A percentile compares a stretch with the other conserved stretches of the same genome.
Conservation (phyloP, 2,329 filamentous ascomycete genomes). For the Monascus ruber region DNA sequence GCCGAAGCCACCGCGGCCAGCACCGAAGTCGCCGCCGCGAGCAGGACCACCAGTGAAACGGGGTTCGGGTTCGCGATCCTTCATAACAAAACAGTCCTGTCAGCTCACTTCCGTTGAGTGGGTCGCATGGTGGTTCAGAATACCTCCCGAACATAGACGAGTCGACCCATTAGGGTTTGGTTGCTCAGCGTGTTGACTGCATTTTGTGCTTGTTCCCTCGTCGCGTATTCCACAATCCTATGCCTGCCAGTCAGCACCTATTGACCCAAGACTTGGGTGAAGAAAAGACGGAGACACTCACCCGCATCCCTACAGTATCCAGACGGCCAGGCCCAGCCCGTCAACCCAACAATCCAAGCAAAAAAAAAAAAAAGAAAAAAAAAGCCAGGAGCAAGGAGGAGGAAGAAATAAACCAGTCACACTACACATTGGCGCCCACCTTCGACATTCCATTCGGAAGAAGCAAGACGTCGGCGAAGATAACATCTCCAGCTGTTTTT, state of each 20-base stretch:
- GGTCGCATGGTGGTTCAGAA: constrained; percentile 2
- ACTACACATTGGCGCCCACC: constrained; percentile 92
- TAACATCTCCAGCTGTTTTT: constrained; percentile 80
- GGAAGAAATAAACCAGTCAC: constrained; percentile 67
- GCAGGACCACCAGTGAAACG: constrained; percentile 73
- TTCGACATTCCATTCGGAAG: constrained; percentile 99
- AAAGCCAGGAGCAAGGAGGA: constrained; percentile 48
- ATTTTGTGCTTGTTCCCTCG: constrained; percentile 95
- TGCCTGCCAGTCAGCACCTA: constrained; percentile 17
- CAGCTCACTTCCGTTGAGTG: no score
- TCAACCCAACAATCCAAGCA: constrained; percentile 96
- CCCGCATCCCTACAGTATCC: constrained; percentile 99
- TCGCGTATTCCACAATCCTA: constrained; percentile 99
- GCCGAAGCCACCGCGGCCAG: constrained; percentile 43
- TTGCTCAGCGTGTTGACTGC: constrained; percentile 97
- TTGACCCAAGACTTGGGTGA: constrained; percentile 1
- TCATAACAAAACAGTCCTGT: background rate
- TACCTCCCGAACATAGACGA: constrained; percentile 98
- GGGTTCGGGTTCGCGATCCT: constrained; percentile 97
- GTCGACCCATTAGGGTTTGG: constrained; percentile 95
- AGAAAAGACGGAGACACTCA: constrained; percentile 43
- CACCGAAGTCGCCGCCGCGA: constrained; percentile 52
- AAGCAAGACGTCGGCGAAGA: constrained; percentile 98
- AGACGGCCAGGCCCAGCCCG: constrained; percentile 87
- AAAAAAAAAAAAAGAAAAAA: constrained; percentile 50